A percentile compares a stretch with the other conserved stretches of the same genome.
Conservation (phyloP, 2,329 filamentous ascomycete genomes). For the Sporothrix inflata region DNA sequence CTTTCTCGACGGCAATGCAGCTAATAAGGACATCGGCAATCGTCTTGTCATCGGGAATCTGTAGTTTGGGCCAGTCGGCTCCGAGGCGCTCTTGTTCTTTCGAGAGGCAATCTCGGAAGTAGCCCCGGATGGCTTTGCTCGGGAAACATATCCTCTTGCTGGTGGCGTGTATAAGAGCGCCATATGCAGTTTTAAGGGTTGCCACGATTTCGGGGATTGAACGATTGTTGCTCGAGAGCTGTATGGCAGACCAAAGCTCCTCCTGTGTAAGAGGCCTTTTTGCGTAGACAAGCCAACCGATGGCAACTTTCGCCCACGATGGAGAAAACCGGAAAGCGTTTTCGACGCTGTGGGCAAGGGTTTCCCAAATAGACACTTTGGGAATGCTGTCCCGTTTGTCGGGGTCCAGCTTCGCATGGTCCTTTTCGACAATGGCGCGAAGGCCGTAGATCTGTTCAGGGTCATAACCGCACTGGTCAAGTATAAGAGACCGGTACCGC, state of each 20-base stretch:
- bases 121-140: neutral
- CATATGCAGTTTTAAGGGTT: neutral
- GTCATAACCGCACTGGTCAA: constrained; percentile 14
- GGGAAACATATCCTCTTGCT: constrained; percentile 11
- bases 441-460: neutral
- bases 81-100: neutral
- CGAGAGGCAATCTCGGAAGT: neutral
- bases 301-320: neutral
- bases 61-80: neutral
- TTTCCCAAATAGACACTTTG: neutral
- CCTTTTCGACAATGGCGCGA: neutral
- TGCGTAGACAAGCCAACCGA: constrained; percentile 5
- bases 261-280: neutral
- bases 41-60: neutral
- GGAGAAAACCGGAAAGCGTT: neutral
- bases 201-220: neutral
- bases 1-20: neutral
- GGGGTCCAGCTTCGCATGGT: neutral
- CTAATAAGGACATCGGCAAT: neutral
- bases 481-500: neutral
- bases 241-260: neutral
- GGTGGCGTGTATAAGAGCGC: neutral
- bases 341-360: neutral
- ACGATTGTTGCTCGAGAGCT: neutral
- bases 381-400: neutral